Evolutionary conservation across 2,329 filamentous ascomycete genomes (phyloP), one percentile per base, ranked within the genome.

Genomic region (Escovopsis sp.): DNA sequence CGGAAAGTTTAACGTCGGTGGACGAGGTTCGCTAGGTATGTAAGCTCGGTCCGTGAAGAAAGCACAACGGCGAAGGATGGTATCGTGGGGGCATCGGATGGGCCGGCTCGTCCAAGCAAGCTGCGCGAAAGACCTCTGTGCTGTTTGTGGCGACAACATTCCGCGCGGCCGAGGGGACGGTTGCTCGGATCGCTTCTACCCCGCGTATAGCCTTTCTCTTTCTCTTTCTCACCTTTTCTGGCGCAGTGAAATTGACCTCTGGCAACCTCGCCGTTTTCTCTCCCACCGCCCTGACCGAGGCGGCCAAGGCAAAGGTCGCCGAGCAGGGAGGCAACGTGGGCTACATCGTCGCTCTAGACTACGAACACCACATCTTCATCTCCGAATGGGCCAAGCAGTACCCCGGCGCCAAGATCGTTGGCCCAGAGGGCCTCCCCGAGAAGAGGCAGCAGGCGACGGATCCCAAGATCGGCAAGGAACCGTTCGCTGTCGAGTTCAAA

Each of bases 331-430:
- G 79, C 39, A 71, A 76, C 35, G 76, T 95, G 40, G 74, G 72
- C 50, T 96, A 96, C 69, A 79, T 98, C 50, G 70, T 89, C 24
- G 89, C 91, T 1, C 76, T 82, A 1, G 91, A 98, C 59, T 71
- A 84, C 40, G 87, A 98, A 66, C 91, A 98, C 62, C 91, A 98
- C 71, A 85, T 98, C 58, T 93, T 91, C 67, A 59, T 98, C 41
- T 81, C 83, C 0, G 71, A 84, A 39, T 98, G 91, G 89, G 77
- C 83, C 53, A 66, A 73, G 39, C 83, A 76, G 24, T 96, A 76
- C 58, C 88, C 89, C 0, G 60, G 72, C 35, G 88, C 89, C 29
- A 79, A 80, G 52, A 71, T 98, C 38, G 74, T 96, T 52, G 89
- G 79, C 1, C 83, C 85, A 1, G 80, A 89, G 52, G 85, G 84